phyloP scores from a whole-genome alignment of 345 rosid species.

The Heritiera fomes region DNA sequence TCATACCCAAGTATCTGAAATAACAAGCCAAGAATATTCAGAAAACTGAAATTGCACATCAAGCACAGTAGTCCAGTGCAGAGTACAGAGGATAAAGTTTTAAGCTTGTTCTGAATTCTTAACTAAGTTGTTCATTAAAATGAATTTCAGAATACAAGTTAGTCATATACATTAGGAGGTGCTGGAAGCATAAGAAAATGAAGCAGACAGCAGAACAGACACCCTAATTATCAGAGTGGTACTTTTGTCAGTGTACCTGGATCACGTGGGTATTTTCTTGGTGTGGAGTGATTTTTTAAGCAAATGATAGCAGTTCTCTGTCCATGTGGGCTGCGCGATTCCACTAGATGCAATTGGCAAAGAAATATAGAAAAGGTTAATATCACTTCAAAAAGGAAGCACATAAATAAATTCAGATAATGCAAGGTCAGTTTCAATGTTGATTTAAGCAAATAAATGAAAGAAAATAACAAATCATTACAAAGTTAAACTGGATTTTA shows the following conservation, averaged over 20 bases:
- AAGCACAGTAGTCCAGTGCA: background rate
- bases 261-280: slow-evolving; percentile 71
- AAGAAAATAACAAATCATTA: background rate
- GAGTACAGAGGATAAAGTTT: background rate
- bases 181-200: slow-evolving; percentile 10
- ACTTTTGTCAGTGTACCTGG: slow-evolving; percentile 81
- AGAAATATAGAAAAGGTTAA: slow-evolving; percentile 1
- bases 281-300: slow-evolving; percentile 61
- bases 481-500: background rate
- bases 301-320: slow-evolving; percentile 78
- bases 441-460: slow-evolving; percentile 8
- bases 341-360: slow-evolving; percentile 50
- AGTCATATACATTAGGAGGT: background rate
- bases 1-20: background rate
- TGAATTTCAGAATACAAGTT: background rate
- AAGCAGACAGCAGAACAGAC: slow-evolving; percentile 8
- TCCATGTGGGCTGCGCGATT: slow-evolving; percentile 83
- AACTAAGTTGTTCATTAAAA: background rate
- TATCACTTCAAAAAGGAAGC: slow-evolving; percentile 19
- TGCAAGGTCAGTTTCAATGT: slow-evolving; percentile 11
- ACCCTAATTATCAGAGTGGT: slow-evolving; percentile 44
- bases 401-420: background rate
- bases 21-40: background rate
- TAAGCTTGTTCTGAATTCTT: background rate
- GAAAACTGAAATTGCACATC: background rate